Evolutionary conservation across 2,329 filamentous ascomycete genomes (phyloP).

Genomic region (Blumeria graminis): DNA sequence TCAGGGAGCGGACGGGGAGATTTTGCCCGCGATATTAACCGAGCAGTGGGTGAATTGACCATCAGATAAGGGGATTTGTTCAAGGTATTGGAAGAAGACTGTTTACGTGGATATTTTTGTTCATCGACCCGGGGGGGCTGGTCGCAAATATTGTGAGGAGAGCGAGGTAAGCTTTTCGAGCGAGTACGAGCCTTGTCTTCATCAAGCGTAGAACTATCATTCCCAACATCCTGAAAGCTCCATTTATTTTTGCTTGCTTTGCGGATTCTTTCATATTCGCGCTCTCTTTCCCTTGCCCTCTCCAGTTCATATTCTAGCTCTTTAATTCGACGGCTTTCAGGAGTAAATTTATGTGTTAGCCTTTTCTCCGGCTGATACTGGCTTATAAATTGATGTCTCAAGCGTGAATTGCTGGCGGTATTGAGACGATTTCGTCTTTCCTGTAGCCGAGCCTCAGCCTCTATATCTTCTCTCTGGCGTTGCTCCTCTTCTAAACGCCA

Average conservation of each 20-base stretch:
- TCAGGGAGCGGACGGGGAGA: conserved; percentile 14
- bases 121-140: conserved; percentile 26
- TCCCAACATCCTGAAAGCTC: conserved; percentile 9
- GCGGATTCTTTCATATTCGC: conserved; percentile 35
- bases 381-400: conserved; percentile 66
- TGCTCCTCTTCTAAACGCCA: conserved; percentile 59
- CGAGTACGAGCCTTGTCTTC: neutral
- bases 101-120: conserved; percentile 25
- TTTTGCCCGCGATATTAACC: conserved; percentile 3
- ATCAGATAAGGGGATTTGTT: neutral
- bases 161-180: conserved; percentile 5
- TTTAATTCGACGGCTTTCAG: conserved; percentile 43
- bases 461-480: conserved; percentile 46
- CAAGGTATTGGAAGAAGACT: conserved; percentile 7
- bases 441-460: conserved; percentile 40
- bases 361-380: conserved; percentile 59
- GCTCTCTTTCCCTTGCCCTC: conserved; percentile 41
- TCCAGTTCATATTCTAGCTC: conserved; percentile 57
- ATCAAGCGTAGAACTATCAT: conserved; percentile 10
- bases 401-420: conserved; percentile 35
- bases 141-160: conserved; percentile 15
- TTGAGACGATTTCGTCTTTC: conserved; percentile 39
- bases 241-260: conserved; percentile 17
- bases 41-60: neutral
- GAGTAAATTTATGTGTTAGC: conserved; percentile 17